Evolutionary conservation across 1,284 basidiomycete species (phyloP).

Genomic region (Puccinia sorghi): DNA sequence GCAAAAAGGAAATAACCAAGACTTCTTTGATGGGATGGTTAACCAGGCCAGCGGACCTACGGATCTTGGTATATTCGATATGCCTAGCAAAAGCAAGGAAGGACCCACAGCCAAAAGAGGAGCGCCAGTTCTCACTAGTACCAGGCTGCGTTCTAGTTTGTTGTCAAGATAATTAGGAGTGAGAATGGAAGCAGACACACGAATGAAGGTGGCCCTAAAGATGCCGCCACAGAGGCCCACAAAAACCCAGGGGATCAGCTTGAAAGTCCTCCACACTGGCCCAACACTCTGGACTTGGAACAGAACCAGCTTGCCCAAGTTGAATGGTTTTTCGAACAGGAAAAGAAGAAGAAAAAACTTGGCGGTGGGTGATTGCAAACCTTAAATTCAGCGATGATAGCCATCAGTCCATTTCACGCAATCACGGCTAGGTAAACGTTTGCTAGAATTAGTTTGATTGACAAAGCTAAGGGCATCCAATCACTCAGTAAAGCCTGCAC

Average conservation of each 20-base stretch:
- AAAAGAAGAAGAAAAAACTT: background rate
- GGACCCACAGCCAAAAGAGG: background rate
- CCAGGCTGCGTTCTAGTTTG: slow-evolving; percentile 59
- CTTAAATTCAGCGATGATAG: slow-evolving; percentile 43
- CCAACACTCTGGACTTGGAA: slow-evolving; percentile 61
- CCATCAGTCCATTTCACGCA: slow-evolving; percentile 44
- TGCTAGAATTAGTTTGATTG: slow-evolving; percentile 26
- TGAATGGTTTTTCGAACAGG: slow-evolving; percentile 75
- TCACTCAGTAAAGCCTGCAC: slow-evolving; percentile 44
- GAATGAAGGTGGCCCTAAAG: slow-evolving; percentile 43
- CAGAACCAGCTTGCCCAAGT: slow-evolving; percentile 71
- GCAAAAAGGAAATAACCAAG: slow-evolving; percentile 58
- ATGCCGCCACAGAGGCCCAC: slow-evolving; percentile 44
- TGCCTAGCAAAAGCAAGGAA: slow-evolving; percentile 58
- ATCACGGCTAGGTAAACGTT: slow-evolving; percentile 46
- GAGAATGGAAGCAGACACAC: slow-evolving; percentile 8
- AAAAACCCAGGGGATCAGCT: slow-evolving; percentile 62
- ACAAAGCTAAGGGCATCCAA: slow-evolving; percentile 48
- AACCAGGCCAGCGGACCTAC: slow-evolving; percentile 64
- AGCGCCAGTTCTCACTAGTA: slow-evolving; percentile 64
- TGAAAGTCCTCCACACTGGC: slow-evolving; percentile 67
- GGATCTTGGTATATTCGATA: slow-evolving; percentile 66
- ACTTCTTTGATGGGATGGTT: slow-evolving; percentile 70
- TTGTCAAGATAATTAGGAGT: too few species aligned
- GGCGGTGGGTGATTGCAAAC: slow-evolving; percentile 20